phyloP scores from a whole-genome alignment of 371 early-diverging fungal species.

The Syncephalastrum racemosum region DNA sequence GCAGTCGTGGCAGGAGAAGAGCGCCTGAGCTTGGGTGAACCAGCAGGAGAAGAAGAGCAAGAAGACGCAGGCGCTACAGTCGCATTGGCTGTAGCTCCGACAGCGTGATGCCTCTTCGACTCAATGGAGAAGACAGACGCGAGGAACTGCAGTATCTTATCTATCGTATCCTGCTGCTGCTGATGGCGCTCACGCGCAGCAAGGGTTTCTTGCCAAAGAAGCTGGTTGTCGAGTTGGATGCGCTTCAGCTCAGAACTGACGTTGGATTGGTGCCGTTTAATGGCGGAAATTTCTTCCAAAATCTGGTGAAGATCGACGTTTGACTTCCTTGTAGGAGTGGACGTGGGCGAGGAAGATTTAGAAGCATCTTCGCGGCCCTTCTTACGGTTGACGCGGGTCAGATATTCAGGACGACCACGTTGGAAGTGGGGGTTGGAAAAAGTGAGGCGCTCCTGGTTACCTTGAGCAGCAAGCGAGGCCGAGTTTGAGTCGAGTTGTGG shows the following conservation, averaged over 20 bases:
- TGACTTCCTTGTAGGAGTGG: neutral
- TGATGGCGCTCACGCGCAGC: constrained; percentile 75
- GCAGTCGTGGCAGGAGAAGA: too few relatives aligned
- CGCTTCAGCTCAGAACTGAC: constrained; percentile 82
- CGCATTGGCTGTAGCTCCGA: too few relatives aligned
- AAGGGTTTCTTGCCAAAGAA: constrained; percentile 84
- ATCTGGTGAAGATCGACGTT: constrained; percentile 57
- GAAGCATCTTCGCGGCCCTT: constrained; percentile 27
- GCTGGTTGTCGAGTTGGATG: constrained; percentile 85
- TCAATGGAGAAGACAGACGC: constrained; percentile 75
- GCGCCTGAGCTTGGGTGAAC: too few relatives aligned
- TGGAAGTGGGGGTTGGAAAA: constrained; percentile 58
- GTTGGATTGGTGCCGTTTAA: constrained; percentile 86
- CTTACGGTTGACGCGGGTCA: constrained; percentile 54
- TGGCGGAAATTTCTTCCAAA: constrained; percentile 80
- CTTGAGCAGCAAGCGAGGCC: constrained; percentile 49
- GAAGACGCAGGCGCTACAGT: too few relatives aligned
- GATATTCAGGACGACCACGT: constrained; percentile 56
- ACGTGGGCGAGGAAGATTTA: neutral
- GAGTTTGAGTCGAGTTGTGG: constrained; percentile 53
- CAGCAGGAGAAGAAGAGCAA: too few relatives aligned
- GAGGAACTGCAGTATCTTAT: constrained; percentile 83
- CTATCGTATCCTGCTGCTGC: constrained; percentile 89
- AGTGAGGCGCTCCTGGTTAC: constrained; percentile 67
- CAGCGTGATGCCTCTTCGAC: constrained; percentile 13